Base-by-base conservation (phyloP, 768 basidiomycete genomes). In the Tephrocybe sp. region DNA sequence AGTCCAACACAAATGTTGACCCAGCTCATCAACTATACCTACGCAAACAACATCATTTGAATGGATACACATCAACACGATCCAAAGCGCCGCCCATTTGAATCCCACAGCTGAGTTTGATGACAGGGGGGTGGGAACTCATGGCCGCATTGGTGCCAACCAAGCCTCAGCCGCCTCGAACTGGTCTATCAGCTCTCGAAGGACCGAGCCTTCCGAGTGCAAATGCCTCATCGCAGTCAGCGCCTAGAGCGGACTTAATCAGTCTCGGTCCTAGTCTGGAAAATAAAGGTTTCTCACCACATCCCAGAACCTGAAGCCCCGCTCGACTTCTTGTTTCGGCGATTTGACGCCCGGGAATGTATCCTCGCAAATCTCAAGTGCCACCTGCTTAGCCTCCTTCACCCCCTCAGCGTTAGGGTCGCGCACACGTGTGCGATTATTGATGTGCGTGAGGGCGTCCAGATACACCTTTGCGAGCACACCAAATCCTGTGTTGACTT, bases 291-390 rank as follows among this genome's bases (percentile, higher is more conserved):
- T 49, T 82, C 93, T 72, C 65, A 97, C 95, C 69, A 95, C 80
- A 66, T 98, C 93, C 96, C 96, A 99, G 77, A 98, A 99, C 62
- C 96, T 78, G 77, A 99, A 98, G 5, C 96, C 96, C 44, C 96
- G 74, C 69, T 97, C 93, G 52, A 99, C 89, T 76, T 98, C 96
- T 54, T 73, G 73, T 70, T 86, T 84, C 3, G 95, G 92, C 51
- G 63, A 68, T 75, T 94, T 96, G 59, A 99, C 91, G 17, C 91
- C 93, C 16, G 87, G 81, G 78, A 98, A 98, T 49, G 90, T 93
- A 64, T 94, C 89, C 62, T 98, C 94, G 65, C 95, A 89, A 59
- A 96, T 85, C 56, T 88, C 89, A 38, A 98, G 78, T 41, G 94
- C 94, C 76, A 90, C 80, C 46, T 80, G 73, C 61, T 97, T 98